phyloP scores from a whole-genome alignment of 192 early-diverging fungal genomes.

The Backusella luteola region DNA sequence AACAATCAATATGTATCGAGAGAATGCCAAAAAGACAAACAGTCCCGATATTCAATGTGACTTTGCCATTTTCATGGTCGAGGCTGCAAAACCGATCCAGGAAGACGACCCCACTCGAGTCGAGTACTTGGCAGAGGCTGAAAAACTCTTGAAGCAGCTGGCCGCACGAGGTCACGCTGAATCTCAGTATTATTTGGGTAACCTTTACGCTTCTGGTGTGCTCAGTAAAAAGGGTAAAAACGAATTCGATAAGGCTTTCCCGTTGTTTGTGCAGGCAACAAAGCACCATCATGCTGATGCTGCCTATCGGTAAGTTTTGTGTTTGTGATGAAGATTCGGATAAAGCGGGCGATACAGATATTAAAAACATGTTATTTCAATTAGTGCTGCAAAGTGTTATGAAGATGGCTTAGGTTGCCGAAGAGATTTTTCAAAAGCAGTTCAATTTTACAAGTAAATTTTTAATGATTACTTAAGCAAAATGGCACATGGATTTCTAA shows the following conservation, averaged over 20 bases:
- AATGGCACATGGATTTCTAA: not conserved
- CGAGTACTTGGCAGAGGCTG: constrained; percentile 67
- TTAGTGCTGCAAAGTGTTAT: constrained; percentile 55
- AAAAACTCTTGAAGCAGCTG: constrained; percentile 59
- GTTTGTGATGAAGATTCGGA: too few species aligned
- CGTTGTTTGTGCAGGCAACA: constrained; percentile 65
- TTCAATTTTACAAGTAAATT: constrained; percentile 66
- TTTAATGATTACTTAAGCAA: not conserved
- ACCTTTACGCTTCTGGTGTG: constrained; percentile 68
- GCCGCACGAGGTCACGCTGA: constrained; percentile 59
- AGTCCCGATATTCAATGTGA: constrained; percentile 62
- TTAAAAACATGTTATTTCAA: not conserved
- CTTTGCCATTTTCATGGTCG: constrained; percentile 68
- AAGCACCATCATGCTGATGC: constrained; percentile 69
- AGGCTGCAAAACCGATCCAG: constrained; percentile 45
- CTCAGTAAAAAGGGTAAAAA: constrained; percentile 56
- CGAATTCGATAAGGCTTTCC: constrained; percentile 71
- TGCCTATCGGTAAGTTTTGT: constrained; percentile 47
- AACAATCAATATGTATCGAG: constrained; percentile 58
- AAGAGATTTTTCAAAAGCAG: constrained; percentile 57
- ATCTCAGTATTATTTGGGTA: constrained; percentile 70
- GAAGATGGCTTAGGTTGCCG: constrained; percentile 66
- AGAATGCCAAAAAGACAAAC: constrained; percentile 66
- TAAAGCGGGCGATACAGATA: too few species aligned
- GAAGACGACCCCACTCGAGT: constrained; percentile 45